A percentile compares a stretch with the other conserved stretches of the same genome.
These are phyloP conservation scores for Fusarium circinatum DNA, from an alignment of 2,329 filamentous ascomycete species.

Conservation along the genomic window DNA sequence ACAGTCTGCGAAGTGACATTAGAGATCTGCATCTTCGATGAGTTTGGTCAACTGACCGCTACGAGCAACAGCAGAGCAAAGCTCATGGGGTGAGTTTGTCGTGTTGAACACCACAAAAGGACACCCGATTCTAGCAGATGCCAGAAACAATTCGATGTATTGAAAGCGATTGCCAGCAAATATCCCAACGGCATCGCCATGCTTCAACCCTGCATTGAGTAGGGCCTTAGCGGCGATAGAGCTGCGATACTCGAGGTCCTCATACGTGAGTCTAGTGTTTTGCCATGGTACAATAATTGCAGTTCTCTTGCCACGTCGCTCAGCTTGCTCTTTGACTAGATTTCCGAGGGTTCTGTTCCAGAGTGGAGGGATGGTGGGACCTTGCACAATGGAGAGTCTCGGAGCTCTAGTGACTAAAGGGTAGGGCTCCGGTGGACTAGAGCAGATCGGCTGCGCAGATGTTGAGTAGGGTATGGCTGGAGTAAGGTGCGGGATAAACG, in stretches of 20 bases:
- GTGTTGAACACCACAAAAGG: not conserved
- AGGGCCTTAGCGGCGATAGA: not conserved
- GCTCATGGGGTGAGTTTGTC: not conserved
- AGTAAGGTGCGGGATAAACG: accelerated
- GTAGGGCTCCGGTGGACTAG: too few species aligned
- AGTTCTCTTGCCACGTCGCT: not conserved
- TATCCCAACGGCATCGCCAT: not conserved
- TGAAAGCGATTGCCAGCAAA: not conserved
- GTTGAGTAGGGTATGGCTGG: not conserved
- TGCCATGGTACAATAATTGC: not conserved
- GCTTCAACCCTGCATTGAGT: accelerated
- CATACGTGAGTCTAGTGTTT: not conserved
- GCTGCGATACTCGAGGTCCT: not conserved
- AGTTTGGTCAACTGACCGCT: not conserved
- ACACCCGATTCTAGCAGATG: not conserved
- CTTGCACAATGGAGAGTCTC: not conserved
- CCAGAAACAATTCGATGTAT: not conserved
- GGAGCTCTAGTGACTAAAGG: too few species aligned
- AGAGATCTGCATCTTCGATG: not conserved
- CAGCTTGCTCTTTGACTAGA: not conserved
- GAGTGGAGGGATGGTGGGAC: not conserved
- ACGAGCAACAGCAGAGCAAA: not conserved
- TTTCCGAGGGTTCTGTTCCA: not conserved
- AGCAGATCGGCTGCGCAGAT: not conserved
- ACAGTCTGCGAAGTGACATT: not conserved